These are phyloP conservation scores for Xerocomellus intermedius DNA, from an alignment of 768 basidiomycete genomes.

Conservation along the genomic window DNA sequence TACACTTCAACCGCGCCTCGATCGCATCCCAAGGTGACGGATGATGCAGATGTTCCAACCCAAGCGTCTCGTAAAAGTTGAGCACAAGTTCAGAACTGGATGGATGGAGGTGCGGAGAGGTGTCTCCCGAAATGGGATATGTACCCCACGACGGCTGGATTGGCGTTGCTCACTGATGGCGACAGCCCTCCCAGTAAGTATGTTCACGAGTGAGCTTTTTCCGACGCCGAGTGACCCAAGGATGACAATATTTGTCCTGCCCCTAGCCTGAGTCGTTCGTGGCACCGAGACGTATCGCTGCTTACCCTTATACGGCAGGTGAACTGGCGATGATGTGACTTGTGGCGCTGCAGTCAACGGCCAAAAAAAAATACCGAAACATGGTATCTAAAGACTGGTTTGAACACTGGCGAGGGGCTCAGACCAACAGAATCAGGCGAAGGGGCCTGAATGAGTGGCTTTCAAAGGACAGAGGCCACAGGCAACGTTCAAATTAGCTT, in stretches of 20 bases:
- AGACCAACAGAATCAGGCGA: background rate
- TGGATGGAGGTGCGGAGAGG: too few species aligned
- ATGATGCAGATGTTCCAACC: slow-evolving; percentile 13
- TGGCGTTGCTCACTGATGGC: slow-evolving; percentile 23
- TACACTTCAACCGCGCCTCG: slow-evolving; percentile 11
- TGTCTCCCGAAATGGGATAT: background rate
- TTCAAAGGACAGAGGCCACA: background rate
- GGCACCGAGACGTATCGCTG: background rate
- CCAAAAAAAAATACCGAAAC: background rate
- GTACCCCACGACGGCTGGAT: slow-evolving; percentile 12
- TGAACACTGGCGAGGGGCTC: background rate
- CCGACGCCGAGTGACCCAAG: slow-evolving; percentile 30
- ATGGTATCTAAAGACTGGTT: background rate
- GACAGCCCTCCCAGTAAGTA: slow-evolving; percentile 32
- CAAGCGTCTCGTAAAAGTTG: slow-evolving; percentile 20
- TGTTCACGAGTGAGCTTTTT: slow-evolving; percentile 43
- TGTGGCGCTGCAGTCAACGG: background rate
- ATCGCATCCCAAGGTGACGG: slow-evolving; percentile 15
- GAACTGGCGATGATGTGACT: background rate
- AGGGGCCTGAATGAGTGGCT: background rate
- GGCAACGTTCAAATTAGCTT: too few species aligned
- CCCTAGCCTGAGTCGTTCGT: background rate
- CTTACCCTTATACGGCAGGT: slow-evolving; percentile 7
- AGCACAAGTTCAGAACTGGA: background rate
- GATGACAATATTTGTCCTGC: slow-evolving; percentile 16